These are phyloP conservation scores for Articulospora tetracladia DNA, from an alignment of 495 filamentous ascomycete species.

Conservation along the genomic window DNA sequence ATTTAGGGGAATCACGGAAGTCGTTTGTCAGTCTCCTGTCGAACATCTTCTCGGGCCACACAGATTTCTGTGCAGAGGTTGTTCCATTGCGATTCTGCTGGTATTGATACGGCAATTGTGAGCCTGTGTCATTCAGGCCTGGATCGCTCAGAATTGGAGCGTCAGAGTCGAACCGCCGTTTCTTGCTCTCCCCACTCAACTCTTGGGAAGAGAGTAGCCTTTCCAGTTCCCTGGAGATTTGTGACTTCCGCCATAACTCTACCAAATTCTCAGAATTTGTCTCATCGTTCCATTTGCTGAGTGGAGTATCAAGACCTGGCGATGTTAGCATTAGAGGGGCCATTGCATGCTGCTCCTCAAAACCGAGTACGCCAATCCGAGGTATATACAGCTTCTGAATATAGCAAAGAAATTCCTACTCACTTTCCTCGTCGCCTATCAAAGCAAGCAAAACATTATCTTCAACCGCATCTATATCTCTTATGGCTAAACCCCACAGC, in stretches of 20 bases:
- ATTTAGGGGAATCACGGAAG: background rate
- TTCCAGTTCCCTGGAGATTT: conserved; percentile 49
- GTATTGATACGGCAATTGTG: background rate
- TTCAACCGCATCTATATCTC: conserved; percentile 18
- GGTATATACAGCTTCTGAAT: too few species aligned
- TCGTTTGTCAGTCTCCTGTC: background rate
- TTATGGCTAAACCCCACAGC: conserved; percentile 33
- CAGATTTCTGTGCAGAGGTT: background rate
- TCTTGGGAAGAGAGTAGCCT: conserved; percentile 44
- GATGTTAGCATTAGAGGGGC: background rate
- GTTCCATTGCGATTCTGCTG: background rate
- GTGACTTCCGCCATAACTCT: conserved; percentile 54
- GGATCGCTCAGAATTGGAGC: conserved; percentile 16
- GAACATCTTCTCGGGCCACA: background rate
- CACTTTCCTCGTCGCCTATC: conserved; percentile 10
- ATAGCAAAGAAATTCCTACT: background rate
- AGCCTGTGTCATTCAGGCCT: background rate
- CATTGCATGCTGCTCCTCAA: too few species aligned
- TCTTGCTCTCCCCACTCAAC: conserved; percentile 16
- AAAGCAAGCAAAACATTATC: conserved; percentile 19
- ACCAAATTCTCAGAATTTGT: conserved; percentile 49
- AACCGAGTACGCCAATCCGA: too few species aligned
- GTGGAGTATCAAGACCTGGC: conserved; percentile 1
- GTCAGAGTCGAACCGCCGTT: conserved; percentile 29
- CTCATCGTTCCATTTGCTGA: conserved; percentile 42